Percentiles rank a stretch among this genome's conserved stretches.
These are phyloP conservation scores for Psidium friedrichsthalianum DNA, from an alignment of 345 rosid species.

Conservation along the genomic window DNA sequence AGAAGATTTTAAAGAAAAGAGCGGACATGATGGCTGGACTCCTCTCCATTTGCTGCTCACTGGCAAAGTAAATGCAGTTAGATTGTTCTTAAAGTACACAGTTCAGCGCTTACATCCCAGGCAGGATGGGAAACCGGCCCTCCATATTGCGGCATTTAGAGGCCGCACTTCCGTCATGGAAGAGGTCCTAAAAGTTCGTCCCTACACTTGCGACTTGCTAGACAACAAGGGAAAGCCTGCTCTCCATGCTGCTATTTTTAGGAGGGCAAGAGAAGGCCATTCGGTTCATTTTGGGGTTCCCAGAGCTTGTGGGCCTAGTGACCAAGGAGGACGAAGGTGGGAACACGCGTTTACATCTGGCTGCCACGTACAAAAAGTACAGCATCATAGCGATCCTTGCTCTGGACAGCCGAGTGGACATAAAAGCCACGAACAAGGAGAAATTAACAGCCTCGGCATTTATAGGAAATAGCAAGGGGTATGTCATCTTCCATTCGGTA, in stretches of 20 bases:
- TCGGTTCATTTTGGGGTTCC: background rate
- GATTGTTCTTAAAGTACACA: background rate
- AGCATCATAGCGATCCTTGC: conserved; percentile 2
- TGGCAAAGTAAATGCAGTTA: no score
- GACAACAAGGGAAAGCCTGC: conserved; percentile 1
- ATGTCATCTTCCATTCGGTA: background rate
- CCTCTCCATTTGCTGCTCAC: conserved; percentile 12
- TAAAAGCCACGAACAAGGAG: background rate
- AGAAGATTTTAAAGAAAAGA: conserved; percentile 1
- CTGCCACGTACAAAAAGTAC: background rate
- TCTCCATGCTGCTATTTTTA: conserved; percentile 17
- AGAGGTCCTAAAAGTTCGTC: conserved; percentile 4
- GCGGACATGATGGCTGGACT: conserved; percentile 10
- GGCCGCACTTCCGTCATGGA: conserved; percentile 2
- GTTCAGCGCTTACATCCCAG: conserved; percentile 9
- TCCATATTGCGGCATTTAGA: conserved; percentile 10
- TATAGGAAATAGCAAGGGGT: conserved; percentile 5
- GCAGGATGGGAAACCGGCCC: conserved; percentile 6
- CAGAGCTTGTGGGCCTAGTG: background rate
- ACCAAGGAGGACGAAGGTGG: conserved; percentile 11
- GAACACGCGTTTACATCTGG: conserved; percentile 24
- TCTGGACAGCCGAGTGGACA: background rate
- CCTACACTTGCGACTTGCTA: conserved; percentile 3
- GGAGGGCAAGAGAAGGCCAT: conserved; percentile 1
- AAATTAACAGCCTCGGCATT: conserved; percentile 9